Base-by-base conservation (phyloP, 2,329 filamentous ascomycete species). In the Colletotrichum viniferum region DNA sequence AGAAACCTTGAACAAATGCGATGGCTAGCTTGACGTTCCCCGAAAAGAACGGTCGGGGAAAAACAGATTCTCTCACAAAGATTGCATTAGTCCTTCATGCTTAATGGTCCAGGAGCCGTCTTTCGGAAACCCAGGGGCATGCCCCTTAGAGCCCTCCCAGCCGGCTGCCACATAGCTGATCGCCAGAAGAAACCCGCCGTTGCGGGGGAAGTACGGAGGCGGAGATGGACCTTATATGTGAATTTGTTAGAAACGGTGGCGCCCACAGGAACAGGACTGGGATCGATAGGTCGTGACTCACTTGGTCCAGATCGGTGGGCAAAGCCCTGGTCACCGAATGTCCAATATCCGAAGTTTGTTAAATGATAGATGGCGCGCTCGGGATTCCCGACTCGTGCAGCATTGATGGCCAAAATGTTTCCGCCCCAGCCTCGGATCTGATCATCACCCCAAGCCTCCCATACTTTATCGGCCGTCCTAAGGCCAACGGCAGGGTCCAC, bases 381-480 rank as follows among this genome's bases (percentile, higher is more conserved):
- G 1, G 80, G 79, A n/a, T 87, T 83, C 1, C 86, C 85, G 26
- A 88, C 79, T 18, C 84, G 79, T 2, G 84, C 81, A 5, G 84
- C 82, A 65, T 86, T 88, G 77, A 89, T 88, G 1, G 87, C 86
- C n/a, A 88, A 75, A 73, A 88, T 82, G 1, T 85, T 84, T 7
- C 87, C 84, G 21, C 87, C 87, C 87, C 87, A 89, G 0, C 87
- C 86, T 18, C 82, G 85, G 3, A 85, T 84, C 38, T 84, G 81
- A 12, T 80, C 79, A 26, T 87, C 84, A 13, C 84, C 80, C 87
- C 87, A 88, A 3, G 83, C 77, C n/a, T 83, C 79, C 48, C 77
- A 79, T 4, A 88, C 81, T 73, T 83, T 84, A 13, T 84, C 80
- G 0, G 85, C 83, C 1, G 86, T 88, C 67, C 77, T 80, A 0